These are phyloP conservation scores for Rhodotorula taiwanensis DNA, from an alignment of 768 basidiomycete species.

Conservation along the genomic window DNA sequence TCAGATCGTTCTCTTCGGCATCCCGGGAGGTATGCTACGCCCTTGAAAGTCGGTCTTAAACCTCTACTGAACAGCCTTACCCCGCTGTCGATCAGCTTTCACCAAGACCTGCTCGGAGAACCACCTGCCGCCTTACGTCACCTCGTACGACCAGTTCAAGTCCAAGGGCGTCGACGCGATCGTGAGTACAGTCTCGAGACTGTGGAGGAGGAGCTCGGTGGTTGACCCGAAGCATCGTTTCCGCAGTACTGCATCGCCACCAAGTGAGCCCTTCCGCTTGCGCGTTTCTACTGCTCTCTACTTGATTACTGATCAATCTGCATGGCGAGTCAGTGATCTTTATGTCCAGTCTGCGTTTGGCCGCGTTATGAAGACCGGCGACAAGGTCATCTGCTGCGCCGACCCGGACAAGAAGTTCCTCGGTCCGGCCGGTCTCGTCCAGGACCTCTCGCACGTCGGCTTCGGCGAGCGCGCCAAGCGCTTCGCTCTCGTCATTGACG, in stretches of 20 bases:
- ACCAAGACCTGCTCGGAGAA: slow-evolving; percentile 43
- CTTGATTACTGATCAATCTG: neutral
- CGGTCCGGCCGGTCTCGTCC: slow-evolving; percentile 39
- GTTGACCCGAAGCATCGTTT: no score
- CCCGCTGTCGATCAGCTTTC: neutral
- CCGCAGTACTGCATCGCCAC: slow-evolving; percentile 28
- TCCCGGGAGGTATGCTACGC: slow-evolving; percentile 69
- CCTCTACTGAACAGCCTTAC: neutral
- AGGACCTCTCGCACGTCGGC: slow-evolving; percentile 50
- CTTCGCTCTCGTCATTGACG: slow-evolving; percentile 40
- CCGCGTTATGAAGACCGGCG: slow-evolving; percentile 1
- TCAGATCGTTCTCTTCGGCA: slow-evolving; percentile 55
- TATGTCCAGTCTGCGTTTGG: slow-evolving; percentile 35
- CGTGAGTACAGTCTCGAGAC: slow-evolving; percentile 11
- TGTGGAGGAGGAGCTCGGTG: no score
- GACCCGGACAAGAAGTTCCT: slow-evolving; percentile 55
- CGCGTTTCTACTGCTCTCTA: neutral
- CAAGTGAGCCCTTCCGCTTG: slow-evolving; percentile 11
- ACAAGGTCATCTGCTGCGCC: slow-evolving; percentile 53
- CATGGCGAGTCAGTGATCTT: neutral
- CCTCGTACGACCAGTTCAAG: slow-evolving; percentile 47
- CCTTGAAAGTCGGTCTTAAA: no score
- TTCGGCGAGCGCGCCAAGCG: slow-evolving; percentile 58
- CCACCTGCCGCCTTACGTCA: slow-evolving; percentile 44
- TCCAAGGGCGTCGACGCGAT: slow-evolving; percentile 42